These are phyloP conservation scores for Vachellia pachyceras DNA, from an alignment of 306 rosid species.

Conservation along the genomic window DNA sequence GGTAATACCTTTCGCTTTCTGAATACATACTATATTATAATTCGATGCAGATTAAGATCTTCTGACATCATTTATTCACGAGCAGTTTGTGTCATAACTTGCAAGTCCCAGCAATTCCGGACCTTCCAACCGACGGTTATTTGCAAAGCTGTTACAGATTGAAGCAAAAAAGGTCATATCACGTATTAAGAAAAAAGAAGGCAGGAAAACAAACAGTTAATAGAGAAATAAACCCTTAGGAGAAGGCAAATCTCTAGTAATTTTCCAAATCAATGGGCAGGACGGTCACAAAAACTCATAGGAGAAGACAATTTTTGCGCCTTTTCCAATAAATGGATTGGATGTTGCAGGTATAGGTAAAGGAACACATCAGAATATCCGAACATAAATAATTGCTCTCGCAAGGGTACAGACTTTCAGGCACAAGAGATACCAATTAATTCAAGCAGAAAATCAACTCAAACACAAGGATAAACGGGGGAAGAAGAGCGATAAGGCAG, in stretches of 20 bases:
- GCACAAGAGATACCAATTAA: no score
- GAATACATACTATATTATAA: constrained; percentile 52
- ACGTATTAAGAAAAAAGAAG: background rate
- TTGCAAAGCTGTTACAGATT: constrained; percentile 79
- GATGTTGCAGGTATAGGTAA: background rate
- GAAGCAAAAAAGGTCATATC: constrained; percentile 39
- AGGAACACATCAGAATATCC: background rate
- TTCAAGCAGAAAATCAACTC: background rate
- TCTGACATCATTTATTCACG: constrained; percentile 51
- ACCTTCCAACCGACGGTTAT: constrained; percentile 90
- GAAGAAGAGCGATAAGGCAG: background rate
- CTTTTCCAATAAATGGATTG: background rate
- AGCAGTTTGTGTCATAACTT: constrained; percentile 93
- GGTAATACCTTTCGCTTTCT: constrained; percentile 53
- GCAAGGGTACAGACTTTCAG: no score
- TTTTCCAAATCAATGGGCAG: constrained; percentile 20
- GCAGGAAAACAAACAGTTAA: background rate
- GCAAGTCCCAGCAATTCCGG: constrained; percentile 96
- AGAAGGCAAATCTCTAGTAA: background rate
- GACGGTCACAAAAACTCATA: background rate
- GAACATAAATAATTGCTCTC: no score
- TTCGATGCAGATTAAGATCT: constrained; percentile 43
- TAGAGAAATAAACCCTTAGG: constrained; percentile 7
- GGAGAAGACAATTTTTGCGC: background rate
- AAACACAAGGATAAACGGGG: background rate